Evolutionary conservation across 306 rosid species (phyloP).

Genomic region (Leucaena leucocephala): DNA sequence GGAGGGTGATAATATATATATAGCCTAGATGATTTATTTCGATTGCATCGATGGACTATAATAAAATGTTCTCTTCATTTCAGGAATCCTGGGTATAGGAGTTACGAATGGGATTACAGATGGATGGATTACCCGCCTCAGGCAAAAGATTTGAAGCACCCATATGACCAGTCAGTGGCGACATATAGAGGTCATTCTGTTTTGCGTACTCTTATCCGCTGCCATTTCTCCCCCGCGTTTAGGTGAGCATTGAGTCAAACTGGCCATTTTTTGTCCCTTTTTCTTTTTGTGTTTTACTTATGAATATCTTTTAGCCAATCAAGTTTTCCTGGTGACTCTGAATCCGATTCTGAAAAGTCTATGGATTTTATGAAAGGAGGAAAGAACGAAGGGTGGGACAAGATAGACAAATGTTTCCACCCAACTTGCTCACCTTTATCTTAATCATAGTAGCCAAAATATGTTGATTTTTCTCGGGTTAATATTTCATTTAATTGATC

Average conservation of each 20-base stretch:
- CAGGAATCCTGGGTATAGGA: slow-evolving; percentile 61
- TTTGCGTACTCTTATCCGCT: slow-evolving; percentile 86
- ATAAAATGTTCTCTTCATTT: slow-evolving; percentile 26
- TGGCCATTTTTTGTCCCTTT: not conserved
- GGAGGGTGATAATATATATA: slow-evolving; percentile 17
- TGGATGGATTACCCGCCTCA: slow-evolving; percentile 92
- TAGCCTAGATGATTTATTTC: slow-evolving; percentile 33
- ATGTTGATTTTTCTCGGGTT: not conserved
- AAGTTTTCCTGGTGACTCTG: too few species aligned
- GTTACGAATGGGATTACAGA: slow-evolving; percentile 86
- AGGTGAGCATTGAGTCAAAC: slow-evolving; percentile 51
- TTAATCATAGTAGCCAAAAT: not conserved
- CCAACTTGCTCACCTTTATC: too few species aligned
- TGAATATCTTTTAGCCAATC: too few species aligned
- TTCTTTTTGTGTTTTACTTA: not conserved
- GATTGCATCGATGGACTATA: slow-evolving; percentile 10
- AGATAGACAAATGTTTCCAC: too few species aligned
- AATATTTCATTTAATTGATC: too few species aligned
- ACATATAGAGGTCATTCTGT: slow-evolving; percentile 93
- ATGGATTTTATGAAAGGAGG: too few species aligned
- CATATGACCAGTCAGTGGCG: slow-evolving; percentile 77
- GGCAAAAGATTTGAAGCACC: slow-evolving; percentile 64
- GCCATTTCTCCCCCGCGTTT: slow-evolving; percentile 88
- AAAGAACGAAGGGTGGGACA: too few species aligned
- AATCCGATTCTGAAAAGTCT: not conserved